Evolutionary conservation across 129 eudicot species (phyloP), one percentile per base, ranked within the genome.

Genomic region (Glebionis coronaria): DNA sequence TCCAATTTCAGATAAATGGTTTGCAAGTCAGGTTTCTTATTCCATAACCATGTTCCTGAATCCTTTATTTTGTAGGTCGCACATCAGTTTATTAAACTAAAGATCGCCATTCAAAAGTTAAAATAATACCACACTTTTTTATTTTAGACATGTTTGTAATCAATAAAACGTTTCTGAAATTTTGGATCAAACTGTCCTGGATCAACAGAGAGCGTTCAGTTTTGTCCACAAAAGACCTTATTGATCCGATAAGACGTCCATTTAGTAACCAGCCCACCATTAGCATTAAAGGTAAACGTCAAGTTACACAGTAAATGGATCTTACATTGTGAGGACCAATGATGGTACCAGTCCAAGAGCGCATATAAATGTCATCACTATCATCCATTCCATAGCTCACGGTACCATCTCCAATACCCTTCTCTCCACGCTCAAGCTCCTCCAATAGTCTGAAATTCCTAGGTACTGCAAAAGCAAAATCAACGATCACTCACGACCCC

Each of bases 371-470:
- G 75, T 90, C 97, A 84, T 90, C 97, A 12, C 94, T 84, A 73
- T 90, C 97, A 67, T 90, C 97, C 97, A 90, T 90, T 44, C 97
- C 95, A 64, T 90, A 90, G 74, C 97, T 90, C 71, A 86, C 97
- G 12, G 86, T 86, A 12, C 97, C 97, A 84, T 90, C 97, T 75
- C 97, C 97, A 15, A 90, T 90, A 35, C 97, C 95, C 76, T 86
- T 86, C 68, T 90, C 97, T 59, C 97, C 97, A 72, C 91, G 95
- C 78, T 90, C 97, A 56, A 90, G 97, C 49, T 90, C 97, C 82
- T 90, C 97, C 80, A 90, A 65, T 68, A 90, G 87, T 73, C 95
- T 83, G 78, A 90, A 90, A 71, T 90, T 86, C 66, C 97, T 45
- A 55, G 97, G 97, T 29, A 90, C 97, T 90, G 83, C 82, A 80